A percentile compares a stretch with the other conserved stretches of the same genome.
Conservation (phyloP, 2,329 filamentous ascomycete genomes). For the Ophiostoma angusticollis region DNA sequence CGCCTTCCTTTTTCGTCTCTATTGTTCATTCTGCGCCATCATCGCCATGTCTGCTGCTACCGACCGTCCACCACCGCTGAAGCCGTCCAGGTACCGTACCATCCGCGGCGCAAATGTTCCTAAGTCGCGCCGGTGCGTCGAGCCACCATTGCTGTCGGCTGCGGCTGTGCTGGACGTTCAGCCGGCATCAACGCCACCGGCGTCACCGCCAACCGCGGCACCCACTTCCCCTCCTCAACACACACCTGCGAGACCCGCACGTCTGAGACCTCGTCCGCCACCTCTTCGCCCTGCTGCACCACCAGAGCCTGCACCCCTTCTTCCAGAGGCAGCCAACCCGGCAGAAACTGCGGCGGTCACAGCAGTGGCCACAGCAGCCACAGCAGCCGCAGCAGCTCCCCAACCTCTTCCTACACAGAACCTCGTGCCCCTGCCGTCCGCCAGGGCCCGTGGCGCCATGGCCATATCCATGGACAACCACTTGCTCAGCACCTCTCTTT, state of each 20-base stretch:
- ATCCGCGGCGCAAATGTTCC: slow-evolving; percentile 21
- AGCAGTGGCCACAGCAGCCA: too few relatives aligned
- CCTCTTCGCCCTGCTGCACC: too few relatives aligned
- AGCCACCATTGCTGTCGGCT: slow-evolving; percentile 2
- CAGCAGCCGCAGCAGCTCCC: too few relatives aligned
- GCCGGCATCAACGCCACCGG: neutral
- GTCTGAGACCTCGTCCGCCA: neutral
- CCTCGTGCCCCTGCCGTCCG: slow-evolving; percentile 6
- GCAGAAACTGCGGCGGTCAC: too few relatives aligned
- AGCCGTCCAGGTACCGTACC: slow-evolving; percentile 23
- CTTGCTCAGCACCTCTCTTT: slow-evolving; percentile 10
- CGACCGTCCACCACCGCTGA: slow-evolving; percentile 13
- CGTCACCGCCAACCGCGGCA: neutral
- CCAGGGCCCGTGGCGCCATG: slow-evolving; percentile 7
- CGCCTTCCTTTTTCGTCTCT: too few relatives aligned
- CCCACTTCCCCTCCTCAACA: neutral
- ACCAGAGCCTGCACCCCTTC: neutral
- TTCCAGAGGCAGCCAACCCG: too few relatives aligned
- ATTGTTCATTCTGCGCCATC: too few relatives aligned
- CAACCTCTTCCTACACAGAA: too few relatives aligned
- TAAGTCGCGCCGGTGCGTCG: slow-evolving; percentile 15
- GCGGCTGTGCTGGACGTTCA: slow-evolving; percentile 2
- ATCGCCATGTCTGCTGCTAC: slow-evolving; percentile 13
- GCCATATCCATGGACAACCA: slow-evolving; percentile 9
- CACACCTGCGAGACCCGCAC: neutral